A percentile compares a stretch with the other conserved stretches of the same genome.
phyloP scores from a whole-genome alignment of 129 eudicot genomes.

The Glebionis coronaria region DNA sequence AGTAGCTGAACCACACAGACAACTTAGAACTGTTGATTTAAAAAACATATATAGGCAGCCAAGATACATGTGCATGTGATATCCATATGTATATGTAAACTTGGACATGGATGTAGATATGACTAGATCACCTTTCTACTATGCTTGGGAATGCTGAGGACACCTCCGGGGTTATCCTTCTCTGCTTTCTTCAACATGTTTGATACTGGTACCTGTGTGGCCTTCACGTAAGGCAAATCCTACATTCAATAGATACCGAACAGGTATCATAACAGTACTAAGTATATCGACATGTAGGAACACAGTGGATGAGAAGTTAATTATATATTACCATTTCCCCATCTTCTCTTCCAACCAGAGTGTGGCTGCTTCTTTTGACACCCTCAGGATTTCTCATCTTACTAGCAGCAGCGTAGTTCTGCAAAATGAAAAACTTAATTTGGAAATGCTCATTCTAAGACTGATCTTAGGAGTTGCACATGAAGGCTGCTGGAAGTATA shows the following conservation, averaged over 20 bases:
- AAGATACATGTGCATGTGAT: too few species aligned
- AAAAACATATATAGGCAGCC: background rate
- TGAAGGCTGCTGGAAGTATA: too few species aligned
- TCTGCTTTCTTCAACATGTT: constrained; percentile 58
- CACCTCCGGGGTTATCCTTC: constrained; percentile 50
- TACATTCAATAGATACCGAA: constrained; percentile 12
- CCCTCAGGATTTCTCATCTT: too few species aligned
- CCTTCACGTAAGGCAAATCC: constrained; percentile 22
- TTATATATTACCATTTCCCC: too few species aligned
- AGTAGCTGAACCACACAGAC: background rate
- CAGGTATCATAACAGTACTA: background rate
- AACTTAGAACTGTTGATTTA: background rate
- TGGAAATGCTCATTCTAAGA: too few species aligned
- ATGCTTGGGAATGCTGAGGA: constrained; percentile 66
- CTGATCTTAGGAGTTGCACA: too few species aligned
- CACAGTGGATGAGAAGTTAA: too few species aligned
- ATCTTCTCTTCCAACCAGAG: too few species aligned
- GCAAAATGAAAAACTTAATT: too few species aligned
- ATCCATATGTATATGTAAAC: background rate
- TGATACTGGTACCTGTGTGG: constrained; percentile 61
- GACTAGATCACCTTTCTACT: constrained; percentile 60
- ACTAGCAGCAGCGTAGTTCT: too few species aligned
- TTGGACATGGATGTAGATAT: too few species aligned
- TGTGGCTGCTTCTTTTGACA: too few species aligned
- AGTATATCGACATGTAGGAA: background rate